phyloP scores from a whole-genome alignment of 2,329 filamentous ascomycete genomes.

The Pseudogymnoascus sp. region DNA sequence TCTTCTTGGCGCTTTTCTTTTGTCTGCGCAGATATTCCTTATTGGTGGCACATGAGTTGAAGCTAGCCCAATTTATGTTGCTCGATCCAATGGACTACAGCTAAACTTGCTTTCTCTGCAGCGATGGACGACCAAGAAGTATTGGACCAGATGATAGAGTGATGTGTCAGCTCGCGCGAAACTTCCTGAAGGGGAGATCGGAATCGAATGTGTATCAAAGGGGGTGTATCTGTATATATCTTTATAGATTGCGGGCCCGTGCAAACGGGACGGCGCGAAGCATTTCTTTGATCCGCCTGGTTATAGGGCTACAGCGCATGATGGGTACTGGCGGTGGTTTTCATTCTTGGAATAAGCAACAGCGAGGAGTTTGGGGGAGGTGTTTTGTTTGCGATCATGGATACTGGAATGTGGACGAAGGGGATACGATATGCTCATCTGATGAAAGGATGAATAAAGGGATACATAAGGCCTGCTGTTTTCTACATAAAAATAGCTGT shows the following conservation, averaged over 20 bases:
- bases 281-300: neutral
- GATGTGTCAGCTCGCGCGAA: neutral
- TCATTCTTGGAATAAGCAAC: neutral
- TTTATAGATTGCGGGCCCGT: neutral
- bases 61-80: neutral
- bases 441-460: neutral
- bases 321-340: neutral
- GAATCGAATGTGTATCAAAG: neutral
- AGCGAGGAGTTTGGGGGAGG: slow-evolving; percentile 1
- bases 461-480: neutral
- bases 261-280: neutral
- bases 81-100: neutral
- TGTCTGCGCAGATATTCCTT: neutral
- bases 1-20: neutral
- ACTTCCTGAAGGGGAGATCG: neutral
- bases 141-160: neutral
- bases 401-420: neutral
- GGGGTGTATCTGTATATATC: neutral
- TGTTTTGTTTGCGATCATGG: neutral
- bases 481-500: neutral
- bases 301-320: neutral
- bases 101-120: slow-evolving; percentile 1
- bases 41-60: neutral
- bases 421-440: neutral
- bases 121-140: neutral